phyloP scores from a whole-genome alignment of 768 basidiomycete genomes.

The Ramaria sp. region DNA sequence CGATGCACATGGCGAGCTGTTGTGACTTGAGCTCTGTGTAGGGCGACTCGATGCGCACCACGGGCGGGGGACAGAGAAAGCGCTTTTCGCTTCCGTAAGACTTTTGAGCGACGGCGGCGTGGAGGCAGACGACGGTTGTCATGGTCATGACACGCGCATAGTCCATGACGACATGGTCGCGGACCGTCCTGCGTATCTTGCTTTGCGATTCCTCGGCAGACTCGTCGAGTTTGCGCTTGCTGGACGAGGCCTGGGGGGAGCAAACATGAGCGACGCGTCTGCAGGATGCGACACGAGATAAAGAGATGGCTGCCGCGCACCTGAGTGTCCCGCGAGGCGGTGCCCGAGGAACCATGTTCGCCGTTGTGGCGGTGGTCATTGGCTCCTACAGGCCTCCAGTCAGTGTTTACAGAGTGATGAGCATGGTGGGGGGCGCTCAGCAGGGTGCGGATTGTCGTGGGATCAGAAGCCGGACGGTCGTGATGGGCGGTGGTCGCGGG shows the following conservation, averaged over 20 bases:
- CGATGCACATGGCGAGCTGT: constrained; percentile 76
- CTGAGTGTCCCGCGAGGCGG: neutral
- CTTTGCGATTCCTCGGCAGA: constrained; percentile 47
- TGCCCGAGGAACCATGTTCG: neutral
- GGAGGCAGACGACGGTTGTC: constrained; percentile 84
- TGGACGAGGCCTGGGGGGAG: constrained; percentile 28
- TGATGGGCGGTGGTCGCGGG: constrained; percentile 19
- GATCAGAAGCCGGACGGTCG: constrained; percentile 21
- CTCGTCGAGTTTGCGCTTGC: constrained; percentile 68
- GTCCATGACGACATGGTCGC: constrained; percentile 72
- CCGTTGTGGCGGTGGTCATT: neutral
- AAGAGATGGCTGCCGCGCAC: neutral
- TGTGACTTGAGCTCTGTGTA: constrained; percentile 75
- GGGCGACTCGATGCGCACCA: constrained; percentile 87
- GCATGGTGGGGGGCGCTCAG: constrained; percentile 26
- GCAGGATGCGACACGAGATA: neutral
- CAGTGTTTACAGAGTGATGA: neutral
- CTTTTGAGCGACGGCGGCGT: constrained; percentile 92
- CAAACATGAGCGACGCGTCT: neutral
- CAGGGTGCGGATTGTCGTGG: constrained; percentile 26
- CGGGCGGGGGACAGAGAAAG: constrained; percentile 86
- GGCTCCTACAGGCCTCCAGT: neutral
- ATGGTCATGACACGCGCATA: constrained; percentile 69
- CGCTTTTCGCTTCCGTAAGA: constrained; percentile 94
- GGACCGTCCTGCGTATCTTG: constrained; percentile 78